Base-by-base conservation (phyloP, 768 basidiomycete genomes). In the Boletus speciosus region DNA sequence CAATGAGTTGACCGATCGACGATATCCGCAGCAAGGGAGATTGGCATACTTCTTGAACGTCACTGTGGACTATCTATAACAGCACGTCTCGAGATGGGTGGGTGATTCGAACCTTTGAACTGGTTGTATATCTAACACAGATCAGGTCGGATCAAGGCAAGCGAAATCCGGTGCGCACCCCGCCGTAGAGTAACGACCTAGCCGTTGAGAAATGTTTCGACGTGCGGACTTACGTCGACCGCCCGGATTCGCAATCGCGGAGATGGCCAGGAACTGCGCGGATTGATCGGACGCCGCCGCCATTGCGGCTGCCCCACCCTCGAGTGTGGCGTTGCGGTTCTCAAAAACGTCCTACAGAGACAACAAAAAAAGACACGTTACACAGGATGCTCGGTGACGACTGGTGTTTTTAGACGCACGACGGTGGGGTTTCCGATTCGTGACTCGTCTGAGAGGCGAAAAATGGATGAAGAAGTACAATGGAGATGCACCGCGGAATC, bases 251-350 rank as follows among this genome's bases (percentile, higher is more conserved):
- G 81, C 79, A 16, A 86, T 70, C 3, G 78, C 74, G 0, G 76
- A 71, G 45, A 87, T 74, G 0, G 83, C 78, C 70, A 86, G 71
- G 63, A 83, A 81, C 54, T 85, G 83, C 0, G 85, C 87, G 3
- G 82, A 70, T 55, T 84, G 84, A 2, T 84, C 86, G 43, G 81
- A 82, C 0, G 84, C 66, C 5, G 77, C 66, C 0, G 84, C 73
- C 0, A 86, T 72, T 2, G 85, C 85, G 0, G 83, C 84, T 0
- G 66, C 73, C 0, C 85, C 86, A 2, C 83, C 82, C 57, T 86
- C 85, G 12, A 88, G 75, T 0, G 81, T 81, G 0, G 86, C 79
- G 2, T 87, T 79, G 5, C 85, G 76, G 59, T 79, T 79, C 67
- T 86, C 86, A 47, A 87, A 84, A 3, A 86, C 77, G 38, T 85